Base-by-base conservation (phyloP, 768 basidiomycete species). In the Trametes coccinea region DNA sequence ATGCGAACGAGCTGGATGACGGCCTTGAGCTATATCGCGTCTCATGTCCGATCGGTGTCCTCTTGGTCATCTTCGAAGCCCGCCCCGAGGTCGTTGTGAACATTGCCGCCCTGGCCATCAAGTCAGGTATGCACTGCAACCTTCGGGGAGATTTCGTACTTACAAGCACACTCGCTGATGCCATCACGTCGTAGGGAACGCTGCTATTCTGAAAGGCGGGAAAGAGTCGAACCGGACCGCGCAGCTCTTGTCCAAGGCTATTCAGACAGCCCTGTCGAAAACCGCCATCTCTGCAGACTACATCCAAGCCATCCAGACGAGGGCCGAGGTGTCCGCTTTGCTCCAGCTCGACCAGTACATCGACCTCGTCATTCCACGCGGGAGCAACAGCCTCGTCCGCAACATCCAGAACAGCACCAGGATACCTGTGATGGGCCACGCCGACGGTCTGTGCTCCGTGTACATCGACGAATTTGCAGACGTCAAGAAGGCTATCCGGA, bases 371-470 rank as follows among this genome's bases (percentile, higher is more conserved):
- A 98, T 98, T 72, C 97, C 97, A 1, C 81, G 97, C 56, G 97
- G 97, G 5, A 95, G 95, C 70, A 96, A 96, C 67, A 84, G 82
- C 63, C 85, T 99, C 11, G 97, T 98, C 30, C 81, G 78, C 67
- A 90, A 79, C 72, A 97, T 99, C 60, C 93, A 98, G 72, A 89
- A 90, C 59, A 85, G 79, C 65, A 97, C 96, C 0, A 82, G 90
- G 60, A 98, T 99, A 62, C 90, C 97, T 2, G 97, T 99, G 46
- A 98, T 99, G 95, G 97, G 97, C 1, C 97, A 99, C 70, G 95
- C 97, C 6, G 97, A 99, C 74, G 97, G 97, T 1, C 77, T 98
- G 8, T 99, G 97, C 73, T 84, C 87, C 17, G 85, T 97, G 5
- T 98, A 88, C 73, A 76, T 99, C 5, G 96, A 99, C 73, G 87